phyloP scores from a whole-genome alignment of 2,329 filamentous ascomycete species.

The Parascedosporium putredinis region DNA sequence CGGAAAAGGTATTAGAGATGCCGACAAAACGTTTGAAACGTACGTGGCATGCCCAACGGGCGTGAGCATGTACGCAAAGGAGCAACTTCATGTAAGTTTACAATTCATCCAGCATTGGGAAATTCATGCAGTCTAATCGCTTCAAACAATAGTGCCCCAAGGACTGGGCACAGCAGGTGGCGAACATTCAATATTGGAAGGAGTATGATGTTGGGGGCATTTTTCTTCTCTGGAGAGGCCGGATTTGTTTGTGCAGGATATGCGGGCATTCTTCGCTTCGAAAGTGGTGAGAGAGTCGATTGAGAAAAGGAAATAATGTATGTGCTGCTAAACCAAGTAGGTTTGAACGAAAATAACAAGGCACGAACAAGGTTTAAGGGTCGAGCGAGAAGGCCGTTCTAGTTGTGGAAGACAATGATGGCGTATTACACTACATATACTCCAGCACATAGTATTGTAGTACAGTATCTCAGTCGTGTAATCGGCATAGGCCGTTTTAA shows the following conservation, averaged over 20 bases:
- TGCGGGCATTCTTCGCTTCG: slow-evolving; percentile 3
- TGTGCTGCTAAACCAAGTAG: not conserved
- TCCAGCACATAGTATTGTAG: no score
- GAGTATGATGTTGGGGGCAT: slow-evolving; percentile 10
- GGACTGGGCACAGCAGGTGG: slow-evolving; percentile 1
- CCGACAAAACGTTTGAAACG: not conserved
- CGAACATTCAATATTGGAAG: slow-evolving; percentile 9
- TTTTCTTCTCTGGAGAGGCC: slow-evolving; percentile 10
- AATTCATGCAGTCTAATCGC: no score
- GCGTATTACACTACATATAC: no score
- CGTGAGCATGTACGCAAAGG: not conserved
- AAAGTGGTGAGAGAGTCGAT: not conserved
- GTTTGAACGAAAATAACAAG: not conserved
- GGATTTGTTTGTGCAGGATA: slow-evolving; percentile 6
- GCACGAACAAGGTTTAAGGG: not conserved
- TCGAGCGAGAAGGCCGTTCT: no score
- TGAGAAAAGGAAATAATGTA: not conserved
- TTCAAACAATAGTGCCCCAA: not conserved
- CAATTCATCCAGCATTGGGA: no score
- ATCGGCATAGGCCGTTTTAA: no score
- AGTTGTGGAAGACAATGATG: no score
- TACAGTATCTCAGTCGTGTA: no score
- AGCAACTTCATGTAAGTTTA: not conserved
- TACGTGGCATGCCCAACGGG: not conserved
- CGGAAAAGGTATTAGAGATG: not conserved